Conservation (phyloP, 1,139 yeast species). For the Pneumocystis sp. region DNA sequence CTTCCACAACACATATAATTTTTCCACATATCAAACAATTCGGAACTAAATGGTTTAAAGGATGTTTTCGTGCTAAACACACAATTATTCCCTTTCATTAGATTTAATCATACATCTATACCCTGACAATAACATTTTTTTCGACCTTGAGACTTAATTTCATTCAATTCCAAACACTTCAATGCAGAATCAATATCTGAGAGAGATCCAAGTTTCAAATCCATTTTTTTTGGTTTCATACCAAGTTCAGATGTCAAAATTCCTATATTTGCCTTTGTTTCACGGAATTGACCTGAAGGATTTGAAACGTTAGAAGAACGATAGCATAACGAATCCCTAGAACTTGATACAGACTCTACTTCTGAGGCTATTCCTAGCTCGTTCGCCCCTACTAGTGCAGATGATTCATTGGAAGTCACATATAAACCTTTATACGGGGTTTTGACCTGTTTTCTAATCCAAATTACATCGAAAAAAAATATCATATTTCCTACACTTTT, state of each 20-base stretch:
- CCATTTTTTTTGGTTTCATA: conserved; percentile 24
- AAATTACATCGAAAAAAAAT: neutral
- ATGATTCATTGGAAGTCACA: neutral
- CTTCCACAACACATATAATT: conserved; percentile 78
- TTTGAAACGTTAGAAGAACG: neutral
- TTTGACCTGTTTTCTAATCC: neutral
- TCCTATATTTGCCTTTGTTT: neutral
- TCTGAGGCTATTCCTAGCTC: neutral
- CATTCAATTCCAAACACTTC: conserved; percentile 26
- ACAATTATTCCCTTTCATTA: conserved; percentile 17
- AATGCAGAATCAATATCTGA: conserved; percentile 41
- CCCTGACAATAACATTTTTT: conserved; percentile 50
- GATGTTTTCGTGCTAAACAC: conserved; percentile 53
- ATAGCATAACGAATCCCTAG: neutral
- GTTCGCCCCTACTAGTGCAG: neutral
- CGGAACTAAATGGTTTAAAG: conserved; percentile 77
- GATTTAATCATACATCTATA: neutral
- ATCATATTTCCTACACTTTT: neutral
- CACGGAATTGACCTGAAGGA: neutral
- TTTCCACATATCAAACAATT: conserved; percentile 91
- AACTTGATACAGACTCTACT: neutral
- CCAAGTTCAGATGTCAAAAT: conserved; percentile 9
- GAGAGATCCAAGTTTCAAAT: conserved; percentile 32
- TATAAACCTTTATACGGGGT: neutral
- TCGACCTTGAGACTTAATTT: conserved; percentile 16